Percentiles rank a stretch among this genome's conserved stretches.
Conservation (phyloP, 176 grass and related monocot genomes). For the Tillandsia leiboldiana region DNA sequence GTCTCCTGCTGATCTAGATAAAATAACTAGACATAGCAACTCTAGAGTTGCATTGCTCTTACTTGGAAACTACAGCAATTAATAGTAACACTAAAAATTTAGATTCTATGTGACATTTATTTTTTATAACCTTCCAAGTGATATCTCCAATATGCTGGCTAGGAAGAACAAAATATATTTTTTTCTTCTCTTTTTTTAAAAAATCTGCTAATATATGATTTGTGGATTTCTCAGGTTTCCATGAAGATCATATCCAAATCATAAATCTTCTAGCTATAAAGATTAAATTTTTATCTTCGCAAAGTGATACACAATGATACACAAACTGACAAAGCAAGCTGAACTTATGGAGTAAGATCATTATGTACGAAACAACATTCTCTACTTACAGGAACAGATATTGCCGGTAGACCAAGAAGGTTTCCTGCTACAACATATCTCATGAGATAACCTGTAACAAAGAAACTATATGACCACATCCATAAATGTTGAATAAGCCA, state of each 20-base stretch:
- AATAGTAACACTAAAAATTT: no score
- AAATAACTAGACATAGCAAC: no score
- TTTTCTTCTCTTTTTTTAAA: no score
- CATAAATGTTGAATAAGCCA: not conserved
- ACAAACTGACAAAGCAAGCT: not conserved
- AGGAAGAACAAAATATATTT: no score
- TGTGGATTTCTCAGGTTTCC: not conserved
- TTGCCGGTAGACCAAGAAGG: constrained; percentile 89
- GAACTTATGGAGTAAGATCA: not conserved
- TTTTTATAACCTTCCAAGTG: no score
- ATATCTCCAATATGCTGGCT: no score
- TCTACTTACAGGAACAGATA: constrained; percentile 83
- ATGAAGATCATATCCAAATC: not conserved
- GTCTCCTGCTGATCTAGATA: no score
- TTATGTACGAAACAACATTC: not conserved
- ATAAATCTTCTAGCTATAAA: not conserved
- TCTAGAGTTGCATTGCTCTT: no score
- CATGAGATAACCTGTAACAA: constrained; percentile 63
- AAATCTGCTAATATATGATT: no score
- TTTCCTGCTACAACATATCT: constrained; percentile 71
- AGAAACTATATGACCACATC: not conserved
- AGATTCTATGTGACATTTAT: no score
- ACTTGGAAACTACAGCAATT: no score
- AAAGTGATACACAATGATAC: not conserved
- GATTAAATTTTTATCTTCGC: not conserved